phyloP scores from a whole-genome alignment of 2,329 filamentous ascomycete genomes.

The Amauroascus niger region DNA sequence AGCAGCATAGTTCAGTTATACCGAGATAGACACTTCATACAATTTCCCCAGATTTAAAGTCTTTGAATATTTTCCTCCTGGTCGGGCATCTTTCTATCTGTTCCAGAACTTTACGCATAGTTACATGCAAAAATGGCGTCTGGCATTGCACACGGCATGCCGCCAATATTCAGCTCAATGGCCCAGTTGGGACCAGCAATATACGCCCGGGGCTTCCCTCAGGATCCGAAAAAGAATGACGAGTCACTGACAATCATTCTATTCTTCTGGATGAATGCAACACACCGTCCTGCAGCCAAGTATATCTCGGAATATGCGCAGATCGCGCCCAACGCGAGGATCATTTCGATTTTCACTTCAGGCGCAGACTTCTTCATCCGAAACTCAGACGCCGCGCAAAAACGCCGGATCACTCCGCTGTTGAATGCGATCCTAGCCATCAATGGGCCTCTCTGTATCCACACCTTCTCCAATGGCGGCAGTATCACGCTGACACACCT shows the following conservation, averaged over 20 bases:
- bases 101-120: not conserved
- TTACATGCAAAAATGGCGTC: not conserved
- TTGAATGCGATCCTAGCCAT: constrained; percentile 27
- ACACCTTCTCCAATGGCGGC: constrained; percentile 46
- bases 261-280: constrained; percentile 43
- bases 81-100: not conserved
- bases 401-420: constrained; percentile 27
- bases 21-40: too few species aligned
- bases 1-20: too few species aligned
- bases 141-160: not conserved
- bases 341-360: constrained; percentile 35
- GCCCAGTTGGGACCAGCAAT: constrained; percentile 31
- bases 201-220: constrained; percentile 28
- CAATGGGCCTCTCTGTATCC: constrained; percentile 31
- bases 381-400: constrained; percentile 19
- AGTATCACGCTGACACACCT: constrained; percentile 33
- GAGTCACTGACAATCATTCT: constrained; percentile 33
- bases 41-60: not conserved
- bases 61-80: not conserved
- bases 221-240: constrained; percentile 9
- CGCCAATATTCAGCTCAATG: constrained; percentile 22
- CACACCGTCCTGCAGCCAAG: constrained; percentile 37
- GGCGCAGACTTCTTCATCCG: constrained; percentile 29
- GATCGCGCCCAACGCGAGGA: constrained; percentile 36
- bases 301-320: constrained; percentile 39